Evolutionary conservation across 495 filamentous ascomycete species (phyloP).

Genomic region (Xylaria curta): DNA sequence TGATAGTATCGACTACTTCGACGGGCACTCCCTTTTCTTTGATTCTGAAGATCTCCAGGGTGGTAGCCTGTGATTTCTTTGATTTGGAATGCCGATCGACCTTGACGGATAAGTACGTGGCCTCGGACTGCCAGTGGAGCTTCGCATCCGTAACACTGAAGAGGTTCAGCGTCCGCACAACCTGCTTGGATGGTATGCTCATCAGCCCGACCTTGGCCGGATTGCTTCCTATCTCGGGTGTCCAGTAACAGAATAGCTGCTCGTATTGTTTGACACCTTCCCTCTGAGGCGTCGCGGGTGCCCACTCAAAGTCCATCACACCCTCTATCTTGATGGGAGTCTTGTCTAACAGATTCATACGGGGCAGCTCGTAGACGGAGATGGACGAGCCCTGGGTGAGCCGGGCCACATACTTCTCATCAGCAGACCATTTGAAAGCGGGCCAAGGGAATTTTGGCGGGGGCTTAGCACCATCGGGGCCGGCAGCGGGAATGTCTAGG

Average conservation of each 20-base stretch:
- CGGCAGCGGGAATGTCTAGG: conserved; percentile 73
- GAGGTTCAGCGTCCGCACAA: conserved; percentile 91
- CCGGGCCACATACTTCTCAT: conserved; percentile 95
- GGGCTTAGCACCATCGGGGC: conserved; percentile 55
- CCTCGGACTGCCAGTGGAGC: conserved; percentile 95
- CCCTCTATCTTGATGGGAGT: conserved; percentile 93
- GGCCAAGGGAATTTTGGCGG: conserved; percentile 96
- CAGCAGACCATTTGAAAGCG: conserved; percentile 98
- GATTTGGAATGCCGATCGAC: conserved; percentile 98
- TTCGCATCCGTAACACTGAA: conserved; percentile 98
- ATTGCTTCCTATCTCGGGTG: conserved; percentile 96
- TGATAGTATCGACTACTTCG: conserved; percentile 95
- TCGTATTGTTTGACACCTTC: conserved; percentile 88
- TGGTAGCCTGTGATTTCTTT: conserved; percentile 96
- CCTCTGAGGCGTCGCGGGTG: conserved; percentile 76
- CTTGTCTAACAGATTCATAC: conserved; percentile 89
- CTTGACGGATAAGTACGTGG: conserved; percentile 94
- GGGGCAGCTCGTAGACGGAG: conserved; percentile 91
- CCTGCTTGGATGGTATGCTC: conserved; percentile 91
- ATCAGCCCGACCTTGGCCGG: conserved; percentile 97
- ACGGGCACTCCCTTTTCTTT: conserved; percentile 96
- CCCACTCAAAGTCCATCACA: conserved; percentile 97
- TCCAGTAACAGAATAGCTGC: conserved; percentile 98
- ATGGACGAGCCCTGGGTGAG: conserved; percentile 88
- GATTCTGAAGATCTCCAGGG: conserved; percentile 96